These are phyloP conservation scores for Phytophthora colocasiae DNA, from an alignment of 352 stramenopile genomes.

Conservation along the genomic window DNA sequence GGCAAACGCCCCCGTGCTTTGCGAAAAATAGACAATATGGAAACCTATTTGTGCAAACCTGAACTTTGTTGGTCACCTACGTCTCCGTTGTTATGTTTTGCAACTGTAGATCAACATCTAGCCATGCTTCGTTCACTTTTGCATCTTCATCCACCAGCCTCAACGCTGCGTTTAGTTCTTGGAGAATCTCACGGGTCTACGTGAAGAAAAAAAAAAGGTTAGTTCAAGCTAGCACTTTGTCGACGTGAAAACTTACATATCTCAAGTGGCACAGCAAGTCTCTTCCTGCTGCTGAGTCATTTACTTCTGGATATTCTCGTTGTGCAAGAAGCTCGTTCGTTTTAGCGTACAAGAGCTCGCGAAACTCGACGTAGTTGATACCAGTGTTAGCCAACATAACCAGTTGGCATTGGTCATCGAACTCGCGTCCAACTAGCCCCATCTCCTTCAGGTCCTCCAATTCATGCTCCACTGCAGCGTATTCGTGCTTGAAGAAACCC, in stretches of 20 bases:
- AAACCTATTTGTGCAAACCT: conserved; percentile 18
- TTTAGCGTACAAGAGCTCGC: conserved; percentile 61
- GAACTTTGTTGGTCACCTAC: background rate
- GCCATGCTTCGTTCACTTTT: conserved; percentile 30
- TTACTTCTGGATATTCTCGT: background rate
- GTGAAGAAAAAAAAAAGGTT: background rate
- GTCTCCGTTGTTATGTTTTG: conserved; percentile 1
- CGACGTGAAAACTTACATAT: conserved; percentile 28
- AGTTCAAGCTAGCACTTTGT: background rate
- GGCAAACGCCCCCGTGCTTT: conserved; percentile 2
- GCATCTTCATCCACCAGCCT: conserved; percentile 18
- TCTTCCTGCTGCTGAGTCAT: background rate
- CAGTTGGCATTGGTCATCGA: conserved; percentile 72
- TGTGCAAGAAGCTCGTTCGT: conserved; percentile 39
- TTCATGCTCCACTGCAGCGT: conserved; percentile 64
- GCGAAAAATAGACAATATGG: conserved; percentile 32
- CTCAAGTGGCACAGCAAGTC: conserved; percentile 35
- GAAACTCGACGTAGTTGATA: conserved; percentile 81
- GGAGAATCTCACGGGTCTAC: conserved; percentile 42
- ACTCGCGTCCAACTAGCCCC: conserved; percentile 57
- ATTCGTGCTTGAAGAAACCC: conserved; percentile 74
- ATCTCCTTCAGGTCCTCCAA: conserved; percentile 72
- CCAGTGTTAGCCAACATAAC: conserved; percentile 84
- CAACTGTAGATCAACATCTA: conserved; percentile 34
- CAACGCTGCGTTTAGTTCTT: conserved; percentile 38